phyloP scores from a whole-genome alignment of 768 basidiomycete species.

The Lactarius sanguifluus region DNA sequence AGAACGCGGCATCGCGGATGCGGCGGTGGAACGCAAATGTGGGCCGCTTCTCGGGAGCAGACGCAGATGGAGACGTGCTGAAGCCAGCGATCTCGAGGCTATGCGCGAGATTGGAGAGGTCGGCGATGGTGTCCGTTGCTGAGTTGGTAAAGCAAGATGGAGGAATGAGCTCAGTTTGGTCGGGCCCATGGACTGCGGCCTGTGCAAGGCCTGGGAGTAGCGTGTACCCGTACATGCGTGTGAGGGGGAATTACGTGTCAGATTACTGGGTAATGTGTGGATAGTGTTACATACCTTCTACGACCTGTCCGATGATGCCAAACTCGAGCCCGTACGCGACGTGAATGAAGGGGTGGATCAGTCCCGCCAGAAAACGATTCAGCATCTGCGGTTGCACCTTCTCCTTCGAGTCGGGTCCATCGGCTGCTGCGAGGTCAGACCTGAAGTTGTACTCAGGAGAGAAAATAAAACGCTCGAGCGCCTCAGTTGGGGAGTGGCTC shows the following conservation, averaged over 20 bases:
- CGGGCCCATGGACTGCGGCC: constrained; percentile 47
- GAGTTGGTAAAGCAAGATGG: constrained; percentile 29
- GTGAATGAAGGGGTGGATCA: constrained; percentile 66
- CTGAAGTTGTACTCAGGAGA: constrained; percentile 50
- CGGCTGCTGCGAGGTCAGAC: constrained; percentile 24
- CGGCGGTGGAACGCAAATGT: constrained; percentile 50
- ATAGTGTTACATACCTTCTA: constrained; percentile 48
- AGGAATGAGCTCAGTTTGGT: constrained; percentile 41
- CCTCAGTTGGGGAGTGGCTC: constrained; percentile 42
- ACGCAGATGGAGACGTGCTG: constrained; percentile 12
- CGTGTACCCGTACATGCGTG: neutral
- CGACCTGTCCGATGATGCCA: constrained; percentile 53
- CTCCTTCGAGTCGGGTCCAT: constrained; percentile 24
- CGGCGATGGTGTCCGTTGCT: neutral
- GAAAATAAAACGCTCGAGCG: constrained; percentile 63
- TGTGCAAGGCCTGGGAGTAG: constrained; percentile 51
- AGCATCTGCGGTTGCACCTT: constrained; percentile 52
- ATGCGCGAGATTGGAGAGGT: constrained; percentile 32
- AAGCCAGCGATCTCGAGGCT: constrained; percentile 10
- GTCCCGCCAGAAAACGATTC: constrained; percentile 51
- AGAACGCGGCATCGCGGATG: constrained; percentile 45
- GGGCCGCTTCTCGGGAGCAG: constrained; percentile 41
- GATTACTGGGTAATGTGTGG: neutral
- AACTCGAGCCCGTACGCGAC: constrained; percentile 64
- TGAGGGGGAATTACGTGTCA: neutral